Base-by-base conservation (phyloP, 495 filamentous ascomycete species). In the Apiosordaria backusii region DNA sequence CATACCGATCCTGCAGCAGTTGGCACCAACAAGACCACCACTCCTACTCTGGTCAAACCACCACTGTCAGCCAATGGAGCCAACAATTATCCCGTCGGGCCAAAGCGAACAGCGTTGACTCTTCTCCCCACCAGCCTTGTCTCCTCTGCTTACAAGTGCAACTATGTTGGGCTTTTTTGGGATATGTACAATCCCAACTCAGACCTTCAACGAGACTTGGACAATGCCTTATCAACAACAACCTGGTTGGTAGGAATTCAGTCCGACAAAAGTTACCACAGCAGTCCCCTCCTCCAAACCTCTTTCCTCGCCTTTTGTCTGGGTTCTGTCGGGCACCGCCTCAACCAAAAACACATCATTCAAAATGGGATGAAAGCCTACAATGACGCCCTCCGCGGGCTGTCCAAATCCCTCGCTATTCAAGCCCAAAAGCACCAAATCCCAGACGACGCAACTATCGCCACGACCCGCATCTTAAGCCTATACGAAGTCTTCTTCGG, bases 401-500 rank as follows among this genome's bases (percentile, higher is more conserved):
- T 61, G 59, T 29, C 59, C 1, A 21, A 18, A 5, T 15, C 26
- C 3, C 13, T 61, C 10, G 29, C n/a, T 5, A 61, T 21, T 7
- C 27, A 25, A 35, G 29, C 15, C 10, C 19, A 27, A 2, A 40
- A 45, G 9, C 18, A 19, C 4, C 35, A 45, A 9, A 5, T 27
- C 9, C 26, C 59, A 19, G 26, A 61, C 16, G 59, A 61, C 15
- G 27, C 24, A 1, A 40, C 29, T 4, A 19, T 61, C 4, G 59
- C 59, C n/a, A 19, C 59, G 15, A 61, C 59, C 15, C 59, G 59
- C n/a, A 35, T 25, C 10, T 19, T 61, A n/a, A 40, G 26, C 26
- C 7, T 61, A 15, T 61, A 61, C 24, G 59, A 61, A 22, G 59
- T 61, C 16, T 61, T 61, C 21, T 61, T 40, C 59, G 59, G 59